Percentiles rank a stretch among this genome's conserved stretches.
Conservation (phyloP, 345 rosid species). For the Brassica incana region DNA sequence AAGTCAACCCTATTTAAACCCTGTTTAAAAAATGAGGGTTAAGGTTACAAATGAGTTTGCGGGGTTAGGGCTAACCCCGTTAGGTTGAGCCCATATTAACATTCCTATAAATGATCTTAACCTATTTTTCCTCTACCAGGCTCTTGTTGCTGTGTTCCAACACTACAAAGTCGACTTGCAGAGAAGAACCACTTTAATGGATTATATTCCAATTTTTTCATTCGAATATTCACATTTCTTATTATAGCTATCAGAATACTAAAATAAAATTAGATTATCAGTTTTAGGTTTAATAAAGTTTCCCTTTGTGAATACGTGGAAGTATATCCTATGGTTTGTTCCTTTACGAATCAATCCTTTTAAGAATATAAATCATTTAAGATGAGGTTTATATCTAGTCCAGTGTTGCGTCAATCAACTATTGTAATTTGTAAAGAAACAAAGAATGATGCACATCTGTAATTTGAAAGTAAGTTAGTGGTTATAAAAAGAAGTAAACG, state of each 20-base stretch:
- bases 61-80: too few relatives aligned
- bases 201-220: background rate
- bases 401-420: constrained; percentile 15
- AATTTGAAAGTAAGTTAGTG: background rate
- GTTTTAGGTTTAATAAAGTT: background rate
- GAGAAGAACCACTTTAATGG: constrained; percentile 32
- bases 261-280: background rate
- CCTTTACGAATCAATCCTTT: background rate
- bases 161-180: constrained; percentile 34
- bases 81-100: too few relatives aligned
- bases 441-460: constrained; percentile 6
- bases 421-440: background rate
- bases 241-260: background rate
- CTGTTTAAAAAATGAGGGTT: too few relatives aligned
- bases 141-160: constrained; percentile 46
- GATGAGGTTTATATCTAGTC: constrained; percentile 16
- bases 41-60: too few relatives aligned
- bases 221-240: background rate
- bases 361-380: background rate
- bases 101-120: background rate
- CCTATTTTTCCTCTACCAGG: constrained; percentile 29
- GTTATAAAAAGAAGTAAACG: constrained; percentile 14
- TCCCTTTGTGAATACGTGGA: background rate
- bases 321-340: constrained; percentile 8
- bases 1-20: too few relatives aligned